Evolutionary conservation across 176 grass and related monocot genomes (phyloP), one percentile per base, ranked within the genome.

Genomic region (Cenchrus fungigraminus): DNA sequence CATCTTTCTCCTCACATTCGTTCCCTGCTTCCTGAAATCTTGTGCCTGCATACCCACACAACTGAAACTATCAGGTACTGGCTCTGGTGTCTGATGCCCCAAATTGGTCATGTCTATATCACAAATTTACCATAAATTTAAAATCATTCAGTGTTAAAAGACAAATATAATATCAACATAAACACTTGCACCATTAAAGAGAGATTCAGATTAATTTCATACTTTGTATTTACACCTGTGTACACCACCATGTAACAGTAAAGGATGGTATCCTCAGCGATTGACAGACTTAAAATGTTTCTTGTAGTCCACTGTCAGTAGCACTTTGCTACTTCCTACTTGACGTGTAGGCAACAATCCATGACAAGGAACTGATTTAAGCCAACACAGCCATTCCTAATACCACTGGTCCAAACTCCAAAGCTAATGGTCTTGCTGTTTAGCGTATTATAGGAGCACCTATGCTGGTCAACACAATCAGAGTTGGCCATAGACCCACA

Each of bases 1-100:
- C 95, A 97, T 97, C 90, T 97, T 97, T 84, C 95, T 84, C 77
- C 92, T 83, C 34, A 97, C 88, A 46, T 92, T 62, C 5, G 92
- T 94, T 37, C 95, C 92, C 74, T 94, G 88, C 84, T 91, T 84
- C 79, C 90, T 92, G 86, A 97, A 97, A 85, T 97, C 95, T 74
- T 94, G 92, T 20, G 95, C 95, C 95, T 97, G 83, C 28, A 78
- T 52, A 68, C 32, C 37, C 22, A 73, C 4, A 60, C 28, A 59
- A 44, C 49, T 43, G 15, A 37, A 86, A 19, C 20, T 61, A 9
- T 85, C 31, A 37, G 40, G 67, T 25, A 17, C 3, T 9, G 4
- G 31, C 19, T 73, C 0, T 14, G 65, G 13, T 66, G 81, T 54
- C 8, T 10, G 6, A 53, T 74, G 5, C 15, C 7, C 12, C 49